phyloP scores from a whole-genome alignment of 176 grass and related monocot genomes.

The Hordeum vulgare region DNA sequence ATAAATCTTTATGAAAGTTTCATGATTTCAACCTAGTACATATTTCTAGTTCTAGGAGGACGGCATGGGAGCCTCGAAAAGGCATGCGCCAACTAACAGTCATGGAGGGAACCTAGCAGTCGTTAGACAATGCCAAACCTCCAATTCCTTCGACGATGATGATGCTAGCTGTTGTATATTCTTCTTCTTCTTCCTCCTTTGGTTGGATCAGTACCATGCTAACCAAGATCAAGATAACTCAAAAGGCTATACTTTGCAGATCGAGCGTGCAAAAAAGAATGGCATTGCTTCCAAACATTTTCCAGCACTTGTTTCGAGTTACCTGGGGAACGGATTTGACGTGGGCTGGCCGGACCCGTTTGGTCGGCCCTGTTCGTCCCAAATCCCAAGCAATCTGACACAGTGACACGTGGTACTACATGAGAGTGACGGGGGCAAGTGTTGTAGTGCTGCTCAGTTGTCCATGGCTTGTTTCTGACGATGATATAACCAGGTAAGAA shows the following conservation, averaged over 20 bases:
- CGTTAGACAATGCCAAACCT: conserved; percentile 10
- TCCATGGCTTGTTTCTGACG: background rate
- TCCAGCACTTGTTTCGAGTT: background rate
- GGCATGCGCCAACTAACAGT: conserved; percentile 8
- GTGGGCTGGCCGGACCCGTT: background rate
- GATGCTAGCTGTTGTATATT: background rate
- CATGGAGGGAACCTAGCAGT: background rate
- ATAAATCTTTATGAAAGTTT: background rate
- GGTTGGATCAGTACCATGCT: too few relatives aligned
- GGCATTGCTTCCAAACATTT: conserved; percentile 6
- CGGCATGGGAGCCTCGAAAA: background rate
- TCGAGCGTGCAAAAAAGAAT: background rate
- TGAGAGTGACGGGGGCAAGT: conserved; percentile 5
- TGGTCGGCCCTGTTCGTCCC: conserved; percentile 5
- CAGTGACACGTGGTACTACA: background rate
- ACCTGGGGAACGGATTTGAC: background rate
- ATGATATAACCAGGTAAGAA: too few relatives aligned
- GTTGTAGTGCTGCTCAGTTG: background rate
- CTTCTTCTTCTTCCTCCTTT: background rate
- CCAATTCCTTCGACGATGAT: background rate
- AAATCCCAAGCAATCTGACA: background rate
- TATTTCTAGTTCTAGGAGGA: background rate
- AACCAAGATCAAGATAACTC: background rate
- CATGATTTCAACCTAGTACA: background rate
- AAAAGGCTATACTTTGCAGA: background rate